Base-by-base conservation (phyloP, 2,329 filamentous ascomycete genomes). In the Volutella citrinella region DNA sequence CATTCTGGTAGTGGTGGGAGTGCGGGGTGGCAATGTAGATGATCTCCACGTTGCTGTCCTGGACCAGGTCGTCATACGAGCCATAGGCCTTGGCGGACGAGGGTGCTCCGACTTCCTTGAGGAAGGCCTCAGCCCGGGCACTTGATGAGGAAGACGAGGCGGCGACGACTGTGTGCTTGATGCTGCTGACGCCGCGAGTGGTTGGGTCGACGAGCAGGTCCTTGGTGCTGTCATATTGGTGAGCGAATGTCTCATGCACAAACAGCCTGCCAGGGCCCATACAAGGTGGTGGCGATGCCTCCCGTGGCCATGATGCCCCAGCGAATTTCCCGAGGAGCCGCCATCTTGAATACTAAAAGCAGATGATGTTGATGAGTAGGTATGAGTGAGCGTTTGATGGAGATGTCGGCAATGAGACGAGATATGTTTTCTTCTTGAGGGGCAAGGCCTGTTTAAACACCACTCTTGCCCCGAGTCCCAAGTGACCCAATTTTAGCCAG, bases 1-100 rank as follows among this genome's bases (percentile, higher is more conserved):
- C 76, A 64, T 94, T 90, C 60, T 93, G 87, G 68, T 88, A 94
- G 68, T 95, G 88, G 61, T 94, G 88, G 50, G 84, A 89, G 66
- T 94, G 88, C 9, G 88, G 88, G 6, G 88, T 94, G 13, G 87
- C 87, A 36, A 95, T 78, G 61, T 94, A 95, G 64, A 94, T 65
- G 49, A 93, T 84, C 60, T 94, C 86, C 43, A 94, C 77, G 51
- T 86, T 73, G 5, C 82, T 68, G 56, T 94, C 86, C 30, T 74
- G 73, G 18, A 90, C 86, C 13, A 95, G 75, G 56, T 88, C 84
- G 43, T 80, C 73, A 63, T 95, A 95, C 11, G 81, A 85, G 37
- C 83, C 86, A 56, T 94, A 93, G 8, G 82, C 75, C 51, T 77
- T 78, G 35, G 82, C 82, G 10, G 76, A 68, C 11, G 73, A 65